Evolutionary conservation across 2,329 filamentous ascomycete species (phyloP), one percentile per base, ranked within the genome.

Genomic region (Fusarium mundagurra): DNA sequence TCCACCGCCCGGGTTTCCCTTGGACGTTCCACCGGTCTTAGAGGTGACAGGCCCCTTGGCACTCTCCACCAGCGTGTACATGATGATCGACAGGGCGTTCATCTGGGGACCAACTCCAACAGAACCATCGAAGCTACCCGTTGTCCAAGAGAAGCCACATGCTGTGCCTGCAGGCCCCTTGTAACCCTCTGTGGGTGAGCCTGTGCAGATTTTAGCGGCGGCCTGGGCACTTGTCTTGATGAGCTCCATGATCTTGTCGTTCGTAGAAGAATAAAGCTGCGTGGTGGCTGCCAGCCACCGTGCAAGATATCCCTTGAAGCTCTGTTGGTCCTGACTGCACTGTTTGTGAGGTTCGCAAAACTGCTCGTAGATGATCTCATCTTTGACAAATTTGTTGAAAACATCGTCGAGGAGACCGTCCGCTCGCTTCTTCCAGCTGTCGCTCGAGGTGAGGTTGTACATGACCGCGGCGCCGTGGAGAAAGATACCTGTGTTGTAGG

Each of bases 241-340:
- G n/a, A 90, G 82, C 10, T 86, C 84, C 76, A 85, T 83, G 70
- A 92, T 87, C 9, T 79, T 82, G 55, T 85, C 81, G 67, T 82
- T 84, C 3, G 86, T 88, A 72, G 86, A 85, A 2, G 90, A 88
- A 3, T 87, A 89, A 76, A 92, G 80, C 79, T 88, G 86, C 12
- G 86, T 82, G 4, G 89, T 87, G 24, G 83, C 84, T 2, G 89
- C 86, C 79, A 92, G 82, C 89, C 92, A 95, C 50, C 93, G 91
- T 33, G 89, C 83, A 33, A 94, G 85, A 81, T 94, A 94, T 17
- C 91, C 92, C 83, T 95, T 95, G 89, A 94, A 95, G 54, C 88
- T 90, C 77, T 88, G 88, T 83, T 94, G 92, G 81, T 95, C 92
- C 72, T 86, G 86, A 83, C 94, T 89, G 86, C 93, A 95, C 33